Percentiles rank a stretch among this genome's conserved stretches.
Conservation (phyloP, 371 early-diverging fungal genomes). For the Mucor sp. region DNA sequence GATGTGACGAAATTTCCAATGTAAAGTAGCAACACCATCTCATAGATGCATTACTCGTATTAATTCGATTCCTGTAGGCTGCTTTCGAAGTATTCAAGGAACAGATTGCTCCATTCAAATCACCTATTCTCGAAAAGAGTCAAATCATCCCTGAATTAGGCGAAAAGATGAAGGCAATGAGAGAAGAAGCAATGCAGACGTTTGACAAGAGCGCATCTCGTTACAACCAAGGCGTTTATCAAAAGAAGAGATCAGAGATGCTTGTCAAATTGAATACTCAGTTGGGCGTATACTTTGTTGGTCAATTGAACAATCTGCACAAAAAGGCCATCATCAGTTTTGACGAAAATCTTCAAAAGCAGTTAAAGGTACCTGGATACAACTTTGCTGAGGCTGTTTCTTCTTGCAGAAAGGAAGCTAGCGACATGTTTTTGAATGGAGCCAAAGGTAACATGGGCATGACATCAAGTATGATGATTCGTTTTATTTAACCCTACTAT, state of each 20-base stretch:
- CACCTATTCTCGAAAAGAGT: slow-evolving; percentile 73
- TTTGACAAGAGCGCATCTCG: slow-evolving; percentile 93
- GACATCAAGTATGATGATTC: neutral
- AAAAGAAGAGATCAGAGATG: slow-evolving; percentile 84
- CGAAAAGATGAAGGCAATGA: slow-evolving; percentile 58
- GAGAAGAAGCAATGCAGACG: slow-evolving; percentile 59
- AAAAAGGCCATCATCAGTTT: slow-evolving; percentile 71
- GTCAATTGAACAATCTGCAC: slow-evolving; percentile 86
- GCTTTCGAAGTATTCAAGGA: slow-evolving; percentile 74
- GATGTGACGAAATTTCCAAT: slow-evolving; percentile 97
- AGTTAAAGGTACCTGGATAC: slow-evolving; percentile 48
- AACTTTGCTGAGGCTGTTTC: slow-evolving; percentile 60
- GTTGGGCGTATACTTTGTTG: slow-evolving; percentile 78
- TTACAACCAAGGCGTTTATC: slow-evolving; percentile 89
- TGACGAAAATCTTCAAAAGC: slow-evolving; percentile 40
- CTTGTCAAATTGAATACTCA: slow-evolving; percentile 73
- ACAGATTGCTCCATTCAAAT: slow-evolving; percentile 61
- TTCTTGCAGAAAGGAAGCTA: slow-evolving; percentile 46
- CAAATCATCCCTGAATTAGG: slow-evolving; percentile 81
- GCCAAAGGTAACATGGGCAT: slow-evolving; percentile 24
- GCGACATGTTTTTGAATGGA: slow-evolving; percentile 21
- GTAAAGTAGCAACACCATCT: slow-evolving; percentile 19
- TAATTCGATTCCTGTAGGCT: slow-evolving; percentile 28
- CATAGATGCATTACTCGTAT: neutral
- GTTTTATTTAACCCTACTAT: neutral